These are phyloP conservation scores for Purpureocillium takamizusanense DNA, from an alignment of 2,329 filamentous ascomycete genomes.

Conservation along the genomic window DNA sequence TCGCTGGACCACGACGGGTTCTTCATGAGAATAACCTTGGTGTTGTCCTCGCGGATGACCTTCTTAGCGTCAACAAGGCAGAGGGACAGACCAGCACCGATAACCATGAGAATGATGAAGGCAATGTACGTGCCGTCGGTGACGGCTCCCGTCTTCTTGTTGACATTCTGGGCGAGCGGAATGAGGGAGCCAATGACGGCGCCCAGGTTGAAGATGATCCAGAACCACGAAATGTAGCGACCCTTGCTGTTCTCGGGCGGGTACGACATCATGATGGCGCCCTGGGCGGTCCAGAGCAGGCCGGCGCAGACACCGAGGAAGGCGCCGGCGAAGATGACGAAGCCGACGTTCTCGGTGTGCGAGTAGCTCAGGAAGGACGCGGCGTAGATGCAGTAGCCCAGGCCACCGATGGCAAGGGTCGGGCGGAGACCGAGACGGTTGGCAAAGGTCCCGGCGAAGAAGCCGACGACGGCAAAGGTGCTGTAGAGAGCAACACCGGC, in stretches of 20 bases:
- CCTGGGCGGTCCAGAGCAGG: constrained; percentile 74
- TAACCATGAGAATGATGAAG: constrained; percentile 74
- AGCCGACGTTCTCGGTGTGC: constrained; percentile 58
- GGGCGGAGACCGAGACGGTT: constrained; percentile 64
- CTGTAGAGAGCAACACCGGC: constrained; percentile 65
- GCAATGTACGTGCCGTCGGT: constrained; percentile 79
- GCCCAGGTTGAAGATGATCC: constrained; percentile 91
- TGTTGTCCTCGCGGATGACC: constrained; percentile 68
- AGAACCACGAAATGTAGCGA: constrained; percentile 83
- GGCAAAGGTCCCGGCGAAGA: constrained; percentile 68
- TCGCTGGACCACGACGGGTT: constrained; percentile 82
- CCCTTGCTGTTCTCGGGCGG: constrained; percentile 75
- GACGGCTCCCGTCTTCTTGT: constrained; percentile 43
- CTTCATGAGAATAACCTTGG: constrained; percentile 78
- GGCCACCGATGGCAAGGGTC: constrained; percentile 61
- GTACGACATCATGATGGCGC: constrained; percentile 85
- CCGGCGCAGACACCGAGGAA: constrained; percentile 72
- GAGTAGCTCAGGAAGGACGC: constrained; percentile 62
- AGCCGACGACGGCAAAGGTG: constrained; percentile 58
- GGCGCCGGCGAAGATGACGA: constrained; percentile 68
- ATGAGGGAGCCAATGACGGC: constrained; percentile 76
- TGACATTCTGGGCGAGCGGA: constrained; percentile 59
- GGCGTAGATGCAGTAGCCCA: constrained; percentile 71
- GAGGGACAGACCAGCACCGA: constrained; percentile 62
- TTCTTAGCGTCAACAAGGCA: constrained; percentile 61